A percentile compares a stretch with the other conserved stretches of the same genome.
phyloP scores from a whole-genome alignment of 2,329 filamentous ascomycete species.

The Aspergillus sp. region DNA sequence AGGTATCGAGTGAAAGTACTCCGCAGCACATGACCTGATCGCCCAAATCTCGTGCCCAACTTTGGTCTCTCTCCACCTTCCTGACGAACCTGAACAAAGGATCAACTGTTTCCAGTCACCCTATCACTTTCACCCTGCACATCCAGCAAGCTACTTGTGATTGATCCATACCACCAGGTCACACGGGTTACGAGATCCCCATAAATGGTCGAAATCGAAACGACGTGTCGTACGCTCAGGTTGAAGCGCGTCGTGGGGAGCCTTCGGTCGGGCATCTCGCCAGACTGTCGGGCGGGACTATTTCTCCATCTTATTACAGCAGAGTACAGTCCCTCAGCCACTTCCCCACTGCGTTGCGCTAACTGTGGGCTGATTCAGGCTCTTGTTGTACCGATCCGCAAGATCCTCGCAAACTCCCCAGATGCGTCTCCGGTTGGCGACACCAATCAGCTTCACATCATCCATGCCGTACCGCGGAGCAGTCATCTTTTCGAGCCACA shows the following conservation, averaged over 20 bases:
- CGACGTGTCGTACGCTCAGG: neutral
- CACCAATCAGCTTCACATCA: slow-evolving; percentile 17
- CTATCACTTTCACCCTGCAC: neutral
- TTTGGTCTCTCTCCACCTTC: no score
- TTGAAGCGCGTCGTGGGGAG: neutral
- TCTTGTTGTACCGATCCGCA: slow-evolving; percentile 12
- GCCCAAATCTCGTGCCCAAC: no score
- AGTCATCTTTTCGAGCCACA: slow-evolving; percentile 20
- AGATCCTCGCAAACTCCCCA: slow-evolving; percentile 23
- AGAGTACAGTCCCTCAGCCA: neutral
- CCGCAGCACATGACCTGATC: no score
- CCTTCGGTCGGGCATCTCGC: neutral
- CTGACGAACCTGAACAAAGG: no score
- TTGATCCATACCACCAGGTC: neutral
- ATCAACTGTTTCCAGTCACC: no score
- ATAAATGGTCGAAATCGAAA: neutral
- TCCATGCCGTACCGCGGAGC: slow-evolving; percentile 22
- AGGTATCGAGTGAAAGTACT: no score
- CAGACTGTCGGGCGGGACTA: neutral
- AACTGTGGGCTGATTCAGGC: neutral
- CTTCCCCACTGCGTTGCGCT: neutral
- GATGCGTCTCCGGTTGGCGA: slow-evolving; percentile 23
- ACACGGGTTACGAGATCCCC: neutral
- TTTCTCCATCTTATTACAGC: neutral
- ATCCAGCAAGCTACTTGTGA: neutral